phyloP scores from a whole-genome alignment of 257 asterid species.

The Linderniella brevidens region DNA sequence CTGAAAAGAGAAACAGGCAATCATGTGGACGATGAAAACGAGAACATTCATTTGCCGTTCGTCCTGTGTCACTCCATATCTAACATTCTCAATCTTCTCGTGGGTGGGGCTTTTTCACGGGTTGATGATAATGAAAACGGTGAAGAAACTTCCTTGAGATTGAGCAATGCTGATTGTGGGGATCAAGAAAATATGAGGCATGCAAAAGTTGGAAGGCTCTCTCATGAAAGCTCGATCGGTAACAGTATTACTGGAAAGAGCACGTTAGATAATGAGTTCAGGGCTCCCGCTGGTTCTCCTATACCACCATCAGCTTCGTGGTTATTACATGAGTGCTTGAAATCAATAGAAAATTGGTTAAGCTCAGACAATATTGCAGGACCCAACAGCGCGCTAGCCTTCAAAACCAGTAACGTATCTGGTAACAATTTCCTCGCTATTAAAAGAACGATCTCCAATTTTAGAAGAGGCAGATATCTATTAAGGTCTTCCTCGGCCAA shows the following conservation, averaged over 20 bases:
- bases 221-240: conserved; percentile 73
- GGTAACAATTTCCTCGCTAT: conserved; percentile 44
- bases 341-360: conserved; percentile 77
- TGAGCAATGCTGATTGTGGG: conserved; percentile 34
- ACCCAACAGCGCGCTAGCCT: conserved; percentile 31
- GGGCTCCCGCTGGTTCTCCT: conserved; percentile 29
- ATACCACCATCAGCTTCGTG: conserved; percentile 57
- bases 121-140: conserved; percentile 21
- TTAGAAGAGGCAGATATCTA: conserved; percentile 44
- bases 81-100: conserved; percentile 60
- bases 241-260: conserved; percentile 37
- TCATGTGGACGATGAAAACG: conserved; percentile 79
- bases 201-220: conserved; percentile 89
- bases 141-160: conserved; percentile 24
- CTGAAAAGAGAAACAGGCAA: conserved; percentile 82
- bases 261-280: conserved; percentile 25
- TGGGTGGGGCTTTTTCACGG: conserved; percentile 71
- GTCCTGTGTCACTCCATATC: conserved; percentile 58
- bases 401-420: conserved; percentile 32
- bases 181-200: conserved; percentile 65
- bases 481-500: conserved; percentile 26
- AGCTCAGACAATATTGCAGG: conserved; percentile 55
- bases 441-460: conserved; percentile 52
- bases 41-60: conserved; percentile 60
- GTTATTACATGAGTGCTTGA: conserved; percentile 76